phyloP scores from a whole-genome alignment of 2,329 filamentous ascomycete genomes.

The Aureobasidium sp. region DNA sequence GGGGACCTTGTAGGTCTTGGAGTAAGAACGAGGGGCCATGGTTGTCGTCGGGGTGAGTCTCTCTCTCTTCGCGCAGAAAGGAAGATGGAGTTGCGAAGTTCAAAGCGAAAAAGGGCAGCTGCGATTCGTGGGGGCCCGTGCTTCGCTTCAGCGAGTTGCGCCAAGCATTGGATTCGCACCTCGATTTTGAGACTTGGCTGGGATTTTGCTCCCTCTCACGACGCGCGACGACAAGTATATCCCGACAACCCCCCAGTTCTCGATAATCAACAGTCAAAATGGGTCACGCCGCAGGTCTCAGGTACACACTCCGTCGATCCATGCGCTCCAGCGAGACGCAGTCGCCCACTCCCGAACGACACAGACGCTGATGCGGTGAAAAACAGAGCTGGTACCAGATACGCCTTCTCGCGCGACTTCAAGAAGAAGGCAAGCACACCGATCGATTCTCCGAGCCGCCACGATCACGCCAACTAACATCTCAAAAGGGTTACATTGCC shows the following conservation, averaged over 20 bases:
- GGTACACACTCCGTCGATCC: conserved; percentile 17
- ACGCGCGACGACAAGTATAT: conserved; percentile 9
- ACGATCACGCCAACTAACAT: conserved; percentile 11
- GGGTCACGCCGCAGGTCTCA: conserved; percentile 47
- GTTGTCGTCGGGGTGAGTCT: conserved; percentile 24
- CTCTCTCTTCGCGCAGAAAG: neutral
- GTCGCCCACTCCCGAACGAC: neutral
- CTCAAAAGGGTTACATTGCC: conserved; percentile 69
- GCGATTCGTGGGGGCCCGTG: neutral
- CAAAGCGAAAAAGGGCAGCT: neutral
- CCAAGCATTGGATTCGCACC: neutral
- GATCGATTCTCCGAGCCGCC: neutral
- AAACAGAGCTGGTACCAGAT: conserved; percentile 33
- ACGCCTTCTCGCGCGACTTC: conserved; percentile 83
- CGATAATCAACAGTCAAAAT: conserved; percentile 34
- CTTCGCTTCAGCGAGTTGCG: neutral
- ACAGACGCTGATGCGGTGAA: conserved; percentile 14
- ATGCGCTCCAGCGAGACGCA: conserved; percentile 5
- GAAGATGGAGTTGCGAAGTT: neutral
- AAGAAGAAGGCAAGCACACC: conserved; percentile 51
- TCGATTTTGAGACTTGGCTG: neutral
- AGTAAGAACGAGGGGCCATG: conserved; percentile 64
- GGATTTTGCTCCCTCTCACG: neutral
- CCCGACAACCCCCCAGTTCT: conserved; percentile 7
- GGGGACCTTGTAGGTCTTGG: conserved; percentile 98